phyloP scores from a whole-genome alignment of 225 moss, liverwort and hornwort species.

The Physcomitrellopsis africana region DNA sequence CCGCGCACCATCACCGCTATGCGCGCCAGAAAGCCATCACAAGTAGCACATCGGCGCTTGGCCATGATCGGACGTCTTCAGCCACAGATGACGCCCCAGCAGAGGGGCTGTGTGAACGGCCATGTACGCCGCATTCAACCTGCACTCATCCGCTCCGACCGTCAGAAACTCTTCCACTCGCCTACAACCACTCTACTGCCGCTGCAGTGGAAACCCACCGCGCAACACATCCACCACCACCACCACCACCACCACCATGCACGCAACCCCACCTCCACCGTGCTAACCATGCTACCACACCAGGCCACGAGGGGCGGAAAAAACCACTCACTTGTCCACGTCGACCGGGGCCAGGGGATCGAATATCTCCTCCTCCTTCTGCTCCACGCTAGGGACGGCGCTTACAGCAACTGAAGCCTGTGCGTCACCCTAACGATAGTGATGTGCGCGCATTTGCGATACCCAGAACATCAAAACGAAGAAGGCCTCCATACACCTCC shows the following conservation, averaged over 20 bases:
- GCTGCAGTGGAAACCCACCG: not conserved
- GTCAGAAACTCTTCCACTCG: slow-evolving; percentile 21
- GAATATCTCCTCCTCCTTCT: slow-evolving; percentile 98
- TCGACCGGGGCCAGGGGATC: slow-evolving; percentile 96
- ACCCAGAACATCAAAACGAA: slow-evolving; percentile 75
- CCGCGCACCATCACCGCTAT: slow-evolving; percentile 19
- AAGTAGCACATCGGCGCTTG: slow-evolving; percentile 77
- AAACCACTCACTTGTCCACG: slow-evolving; percentile 87
- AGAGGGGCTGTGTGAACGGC: slow-evolving; percentile 87
- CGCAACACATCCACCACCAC: not conserved
- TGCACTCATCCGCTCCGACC: slow-evolving; percentile 51
- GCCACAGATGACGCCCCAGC: slow-evolving; percentile 97
- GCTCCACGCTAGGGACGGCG: slow-evolving; percentile 86
- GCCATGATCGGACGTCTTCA: slow-evolving; percentile 98
- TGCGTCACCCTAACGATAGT: slow-evolving; percentile 87
- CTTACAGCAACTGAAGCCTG: slow-evolving; percentile 91
- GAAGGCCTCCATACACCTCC: slow-evolving; percentile 62
- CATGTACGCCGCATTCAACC: slow-evolving; percentile 98
- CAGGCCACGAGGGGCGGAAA: no score
- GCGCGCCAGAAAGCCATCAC: slow-evolving; percentile 17
- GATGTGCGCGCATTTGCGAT: slow-evolving; percentile 80
- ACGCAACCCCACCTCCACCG: no score
- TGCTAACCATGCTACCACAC: not conserved
- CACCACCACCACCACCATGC: not conserved
- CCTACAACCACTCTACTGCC: no score